Conservation (phyloP, 2,329 filamentous ascomycete species). For the Exophiala phaeomuriformis region DNA sequence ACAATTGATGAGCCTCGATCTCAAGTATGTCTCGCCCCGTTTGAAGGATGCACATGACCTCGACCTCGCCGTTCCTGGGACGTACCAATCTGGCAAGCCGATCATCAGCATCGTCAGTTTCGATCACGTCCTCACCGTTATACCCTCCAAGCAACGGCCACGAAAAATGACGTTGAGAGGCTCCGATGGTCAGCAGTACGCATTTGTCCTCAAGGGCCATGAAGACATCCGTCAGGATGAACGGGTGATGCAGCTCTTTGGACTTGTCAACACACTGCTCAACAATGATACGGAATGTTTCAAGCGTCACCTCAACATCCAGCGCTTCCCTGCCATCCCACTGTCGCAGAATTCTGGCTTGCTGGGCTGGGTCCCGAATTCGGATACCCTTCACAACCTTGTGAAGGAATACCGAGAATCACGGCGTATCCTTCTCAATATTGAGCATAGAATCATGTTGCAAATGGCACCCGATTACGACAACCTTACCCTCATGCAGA, state of each 20-base stretch:
- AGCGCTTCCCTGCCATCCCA: conserved; percentile 92
- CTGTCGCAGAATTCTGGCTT: conserved; percentile 94
- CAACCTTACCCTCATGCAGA: conserved; percentile 98
- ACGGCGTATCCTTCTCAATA: conserved; percentile 94
- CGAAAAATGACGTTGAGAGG: conserved; percentile 81
- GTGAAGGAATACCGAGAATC: conserved; percentile 97
- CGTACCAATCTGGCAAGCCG: conserved; percentile 71
- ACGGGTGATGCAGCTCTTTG: conserved; percentile 98
- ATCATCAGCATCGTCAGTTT: conserved; percentile 84
- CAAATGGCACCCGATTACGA: conserved; percentile 99
- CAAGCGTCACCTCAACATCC: conserved; percentile 93
- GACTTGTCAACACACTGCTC: conserved; percentile 90
- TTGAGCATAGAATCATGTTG: conserved; percentile 98
- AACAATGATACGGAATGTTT: conserved; percentile 91
- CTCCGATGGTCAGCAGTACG: conserved; percentile 79
- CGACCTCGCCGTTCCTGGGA: conserved; percentile 91
- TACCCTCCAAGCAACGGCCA: conserved; percentile 93
- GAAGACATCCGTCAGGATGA: conserved; percentile 99
- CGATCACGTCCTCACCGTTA: conserved; percentile 81
- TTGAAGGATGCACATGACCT: conserved; percentile 78
- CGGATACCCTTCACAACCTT: conserved; percentile 90
- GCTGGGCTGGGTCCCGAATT: conserved; percentile 94
- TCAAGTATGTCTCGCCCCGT: conserved; percentile 95
- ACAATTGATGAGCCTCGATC: conserved; percentile 82
- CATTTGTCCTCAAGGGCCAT: conserved; percentile 93